Base-by-base conservation (phyloP, 345 rosid genomes). In the Eucalyptus cloeziana region DNA sequence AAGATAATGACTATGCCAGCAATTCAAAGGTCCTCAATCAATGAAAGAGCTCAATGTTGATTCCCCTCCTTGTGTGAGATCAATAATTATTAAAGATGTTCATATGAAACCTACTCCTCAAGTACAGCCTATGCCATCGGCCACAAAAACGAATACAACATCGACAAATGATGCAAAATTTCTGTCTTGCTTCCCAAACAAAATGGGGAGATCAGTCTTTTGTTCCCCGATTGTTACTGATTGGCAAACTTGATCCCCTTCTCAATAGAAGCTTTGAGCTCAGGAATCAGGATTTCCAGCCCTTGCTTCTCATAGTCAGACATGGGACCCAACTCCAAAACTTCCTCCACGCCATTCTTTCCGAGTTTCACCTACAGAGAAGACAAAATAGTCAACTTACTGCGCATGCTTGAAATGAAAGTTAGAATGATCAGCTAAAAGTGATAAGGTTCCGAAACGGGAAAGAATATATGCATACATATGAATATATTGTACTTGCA, bases 211-310 rank as follows among this genome's bases (percentile, higher is more conserved):
- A 71, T 37, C 16, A 40, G 8, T 43, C 22, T 44, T 87, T 47
- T 40, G 71, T 67, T 30, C 27, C 50, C 60, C 87, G 62, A 87
- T 83, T 24, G 27, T 25, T 88, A 88, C 86, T 92, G 88, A 88
- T 90, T 94, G 90, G 96, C 96, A 88, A 95, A 97, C 85, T 95
- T 91, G 91, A 96, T 93, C 88, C 99, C 99, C 92, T 95, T 96
- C 92, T 94, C 97, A 79, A 96, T 95, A 10, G 97, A 96, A 33
- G 96, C 27, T 86, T 88, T 92, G 86, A 97, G 95, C 87, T 96
- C 97, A 8, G 98, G 95, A 91, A 95, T 95, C 87, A 97, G 93
- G 69, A 76, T 93, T 89, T 95, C 96, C 90, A 96, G 89, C 43
- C 97, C 97, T 89, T 94, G 93, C 89, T 94, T 94, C 89, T 96